Percentiles rank a stretch among this genome's conserved stretches.
Conservation (phyloP, 106 monocot species). For the Phalaenopsis equestris region DNA sequence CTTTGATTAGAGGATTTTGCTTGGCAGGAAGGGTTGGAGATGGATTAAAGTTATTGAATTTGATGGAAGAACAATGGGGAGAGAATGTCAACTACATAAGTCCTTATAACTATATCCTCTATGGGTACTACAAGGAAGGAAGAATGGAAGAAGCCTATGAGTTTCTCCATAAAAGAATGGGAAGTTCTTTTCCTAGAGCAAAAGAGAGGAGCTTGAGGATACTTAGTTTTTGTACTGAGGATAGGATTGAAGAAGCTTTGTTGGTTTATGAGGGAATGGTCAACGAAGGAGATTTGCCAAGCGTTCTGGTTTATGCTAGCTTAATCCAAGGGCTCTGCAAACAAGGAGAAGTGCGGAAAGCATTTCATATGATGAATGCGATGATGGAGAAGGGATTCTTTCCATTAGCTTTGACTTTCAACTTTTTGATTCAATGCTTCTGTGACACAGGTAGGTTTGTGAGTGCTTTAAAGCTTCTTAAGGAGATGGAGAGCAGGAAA, state of each 20-base stretch:
- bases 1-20: constrained; percentile 59
- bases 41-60: constrained; percentile 34
- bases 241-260: constrained; percentile 32
- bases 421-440: constrained; percentile 41
- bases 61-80: constrained; percentile 49
- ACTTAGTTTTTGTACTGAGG: constrained; percentile 26
- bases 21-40: constrained; percentile 44
- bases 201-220: constrained; percentile 38
- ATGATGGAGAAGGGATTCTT: constrained; percentile 44
- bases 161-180: constrained; percentile 40
- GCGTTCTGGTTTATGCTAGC: constrained; percentile 30
- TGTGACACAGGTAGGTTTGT: constrained; percentile 33
- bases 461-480: constrained; percentile 36
- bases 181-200: constrained; percentile 41
- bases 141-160: constrained; percentile 45
- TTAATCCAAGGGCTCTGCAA: constrained; percentile 36
- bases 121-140: constrained; percentile 49
- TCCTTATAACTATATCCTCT: constrained; percentile 68
- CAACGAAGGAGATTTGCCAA: constrained; percentile 33
- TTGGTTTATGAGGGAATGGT: constrained; percentile 50
- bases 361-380: constrained; percentile 58
- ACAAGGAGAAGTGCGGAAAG: constrained; percentile 18
- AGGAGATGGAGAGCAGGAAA: constrained; percentile 58
- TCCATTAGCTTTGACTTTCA: constrained; percentile 40
- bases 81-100: constrained; percentile 23